phyloP scores from a whole-genome alignment of 352 stramenopile genomes.

The Poterioochromonas sp. region DNA sequence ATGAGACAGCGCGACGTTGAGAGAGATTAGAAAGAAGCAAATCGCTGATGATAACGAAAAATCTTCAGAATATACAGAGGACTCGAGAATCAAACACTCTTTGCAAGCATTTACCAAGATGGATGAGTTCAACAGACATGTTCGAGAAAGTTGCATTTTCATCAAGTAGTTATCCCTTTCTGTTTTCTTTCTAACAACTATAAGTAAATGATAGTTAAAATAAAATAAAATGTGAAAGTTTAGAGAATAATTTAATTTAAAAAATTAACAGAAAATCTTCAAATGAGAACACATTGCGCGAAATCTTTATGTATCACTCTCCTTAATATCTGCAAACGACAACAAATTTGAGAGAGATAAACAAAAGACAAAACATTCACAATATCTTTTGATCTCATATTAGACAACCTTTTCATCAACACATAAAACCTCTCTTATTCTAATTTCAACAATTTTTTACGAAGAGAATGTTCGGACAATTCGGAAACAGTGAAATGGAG shows the following conservation, averaged over 20 bases:
- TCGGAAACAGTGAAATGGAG: constrained; percentile 11
- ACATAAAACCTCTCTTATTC: background rate
- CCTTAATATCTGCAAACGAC: background rate
- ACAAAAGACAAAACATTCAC: background rate
- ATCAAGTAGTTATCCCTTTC: no score
- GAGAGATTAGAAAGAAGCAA: no score
- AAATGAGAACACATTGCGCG: background rate
- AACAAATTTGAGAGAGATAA: constrained; percentile 5
- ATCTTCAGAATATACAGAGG: no score
- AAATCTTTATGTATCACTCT: background rate
- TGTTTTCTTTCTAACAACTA: no score
- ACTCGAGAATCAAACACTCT: no score
- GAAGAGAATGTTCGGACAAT: background rate
- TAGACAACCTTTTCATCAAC: background rate
- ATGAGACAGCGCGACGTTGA: no score
- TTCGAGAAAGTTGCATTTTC: no score
- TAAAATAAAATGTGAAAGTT: no score
- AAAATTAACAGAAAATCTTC: background rate
- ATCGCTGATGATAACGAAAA: no score
- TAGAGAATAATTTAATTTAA: background rate
- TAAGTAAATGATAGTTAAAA: no score
- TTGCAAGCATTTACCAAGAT: no score
- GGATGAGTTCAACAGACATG: no score
- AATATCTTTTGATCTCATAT: background rate
- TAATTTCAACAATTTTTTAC: background rate